Conservation (phyloP, 441 rosid species). For the Corymbia citriodora region DNA sequence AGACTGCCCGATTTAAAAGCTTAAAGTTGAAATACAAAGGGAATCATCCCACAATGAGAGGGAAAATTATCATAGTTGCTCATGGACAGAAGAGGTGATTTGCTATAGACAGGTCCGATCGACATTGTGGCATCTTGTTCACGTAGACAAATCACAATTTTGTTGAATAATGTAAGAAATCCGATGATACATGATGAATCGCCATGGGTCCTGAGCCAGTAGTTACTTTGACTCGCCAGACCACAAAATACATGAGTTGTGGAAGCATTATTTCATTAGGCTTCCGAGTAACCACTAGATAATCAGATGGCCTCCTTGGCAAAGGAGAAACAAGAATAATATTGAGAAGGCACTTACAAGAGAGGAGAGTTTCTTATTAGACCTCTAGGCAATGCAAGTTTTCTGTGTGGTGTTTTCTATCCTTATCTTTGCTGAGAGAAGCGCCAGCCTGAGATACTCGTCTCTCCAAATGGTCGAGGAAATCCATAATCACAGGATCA, state of each 20-base stretch:
- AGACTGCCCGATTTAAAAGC: background rate
- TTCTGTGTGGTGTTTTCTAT: background rate
- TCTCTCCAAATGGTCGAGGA: constrained; percentile 59
- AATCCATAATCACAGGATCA: constrained; percentile 67
- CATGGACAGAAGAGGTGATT: background rate
- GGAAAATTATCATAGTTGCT: background rate
- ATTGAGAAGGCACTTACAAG: background rate
- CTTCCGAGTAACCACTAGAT: background rate
- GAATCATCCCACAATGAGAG: background rate
- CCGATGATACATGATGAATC: background rate
- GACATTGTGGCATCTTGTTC: background rate
- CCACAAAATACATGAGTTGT: background rate
- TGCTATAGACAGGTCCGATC: background rate
- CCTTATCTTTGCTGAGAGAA: background rate
- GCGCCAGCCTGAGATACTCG: constrained; percentile 4
- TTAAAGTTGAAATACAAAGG: background rate
- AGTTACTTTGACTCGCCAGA: background rate
- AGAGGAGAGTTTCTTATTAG: background rate
- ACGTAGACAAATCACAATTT: background rate
- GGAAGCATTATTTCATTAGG: background rate
- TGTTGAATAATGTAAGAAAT: background rate
- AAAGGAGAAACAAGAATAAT: background rate
- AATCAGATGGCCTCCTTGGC: background rate
- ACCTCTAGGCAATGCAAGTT: background rate
- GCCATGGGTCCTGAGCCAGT: background rate